Conservation (phyloP, 1,284 basidiomycete species). For the Rhodotorula mucilaginosa region DNA sequence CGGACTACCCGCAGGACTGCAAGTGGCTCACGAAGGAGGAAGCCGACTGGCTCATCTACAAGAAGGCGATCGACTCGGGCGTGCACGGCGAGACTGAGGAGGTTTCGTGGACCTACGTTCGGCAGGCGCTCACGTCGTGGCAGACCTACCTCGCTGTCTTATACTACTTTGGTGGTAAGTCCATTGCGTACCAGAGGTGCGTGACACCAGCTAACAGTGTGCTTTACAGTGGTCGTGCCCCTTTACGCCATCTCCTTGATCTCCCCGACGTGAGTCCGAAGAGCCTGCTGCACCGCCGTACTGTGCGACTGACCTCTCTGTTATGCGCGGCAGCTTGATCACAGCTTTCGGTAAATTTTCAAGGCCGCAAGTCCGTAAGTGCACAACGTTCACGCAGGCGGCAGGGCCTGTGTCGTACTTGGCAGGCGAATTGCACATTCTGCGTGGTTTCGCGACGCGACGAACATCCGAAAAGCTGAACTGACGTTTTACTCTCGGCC, state of each 20-base stretch:
- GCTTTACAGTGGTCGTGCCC: constrained; percentile 20
- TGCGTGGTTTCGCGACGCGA: too few relatives aligned
- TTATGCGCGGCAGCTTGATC: constrained; percentile 48
- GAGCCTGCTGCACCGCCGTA: too few relatives aligned
- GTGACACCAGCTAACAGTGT: not conserved
- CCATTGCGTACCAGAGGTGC: too few relatives aligned
- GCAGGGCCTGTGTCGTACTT: too few relatives aligned
- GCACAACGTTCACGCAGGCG: not conserved
- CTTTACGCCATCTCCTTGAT: constrained; percentile 56
- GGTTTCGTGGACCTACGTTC: constrained; percentile 50
- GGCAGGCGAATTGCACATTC: too few relatives aligned
- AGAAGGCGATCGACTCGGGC: constrained; percentile 55
- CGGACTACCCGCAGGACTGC: constrained; percentile 59
- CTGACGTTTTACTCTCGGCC: not conserved
- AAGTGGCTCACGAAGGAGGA: constrained; percentile 62
- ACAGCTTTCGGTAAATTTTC: constrained; percentile 47
- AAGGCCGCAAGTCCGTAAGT: constrained; percentile 44
- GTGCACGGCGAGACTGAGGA: constrained; percentile 38
- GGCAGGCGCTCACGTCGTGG: constrained; percentile 62
- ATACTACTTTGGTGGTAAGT: constrained; percentile 47
- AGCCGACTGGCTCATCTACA: constrained; percentile 60
- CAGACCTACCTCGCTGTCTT: constrained; percentile 63
- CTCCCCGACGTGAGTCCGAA: constrained; percentile 42
- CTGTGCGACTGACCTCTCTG: not conserved
- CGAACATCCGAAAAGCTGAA: not conserved